These are phyloP conservation scores for Dothistroma pini DNA, from an alignment of 2,329 filamentous ascomycete species.

Conservation along the genomic window DNA sequence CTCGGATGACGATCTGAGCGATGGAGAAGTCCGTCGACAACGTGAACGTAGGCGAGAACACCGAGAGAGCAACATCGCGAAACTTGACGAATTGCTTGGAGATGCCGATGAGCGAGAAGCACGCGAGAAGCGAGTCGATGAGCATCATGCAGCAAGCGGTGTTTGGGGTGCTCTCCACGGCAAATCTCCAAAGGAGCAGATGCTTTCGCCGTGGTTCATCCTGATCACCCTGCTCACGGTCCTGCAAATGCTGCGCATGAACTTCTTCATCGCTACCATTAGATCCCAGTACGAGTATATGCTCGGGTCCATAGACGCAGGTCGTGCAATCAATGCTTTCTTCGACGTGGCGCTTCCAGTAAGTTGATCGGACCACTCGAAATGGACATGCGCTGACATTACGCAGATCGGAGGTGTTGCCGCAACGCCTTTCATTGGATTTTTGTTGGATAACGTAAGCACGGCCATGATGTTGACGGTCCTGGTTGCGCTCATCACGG, in stretches of 20 bases:
- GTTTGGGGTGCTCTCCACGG: constrained; percentile 86
- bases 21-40: constrained; percentile 57
- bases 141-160: constrained; percentile 50
- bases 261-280: constrained; percentile 88
- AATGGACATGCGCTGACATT: neutral
- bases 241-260: constrained; percentile 56
- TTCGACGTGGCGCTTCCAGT: constrained; percentile 76
- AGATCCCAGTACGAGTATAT: constrained; percentile 75
- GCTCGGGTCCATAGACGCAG: constrained; percentile 59
- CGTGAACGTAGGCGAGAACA: constrained; percentile 52
- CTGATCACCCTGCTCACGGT: constrained; percentile 75
- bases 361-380: constrained; percentile 1
- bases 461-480: constrained; percentile 66
- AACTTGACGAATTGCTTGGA: constrained; percentile 69
- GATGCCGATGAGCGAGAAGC: constrained; percentile 57
- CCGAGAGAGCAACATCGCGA: constrained; percentile 62
- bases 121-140: constrained; percentile 19
- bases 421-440: constrained; percentile 81
- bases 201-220: constrained; percentile 76
- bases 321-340: constrained; percentile 70
- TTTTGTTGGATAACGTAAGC: constrained; percentile 70
- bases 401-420: constrained; percentile 66
- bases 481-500: constrained; percentile 68
- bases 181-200: constrained; percentile 65
- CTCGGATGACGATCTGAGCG: constrained; percentile 55